These are phyloP conservation scores for Rubus parviflorus DNA, from an alignment of 306 rosid species.

Conservation along the genomic window DNA sequence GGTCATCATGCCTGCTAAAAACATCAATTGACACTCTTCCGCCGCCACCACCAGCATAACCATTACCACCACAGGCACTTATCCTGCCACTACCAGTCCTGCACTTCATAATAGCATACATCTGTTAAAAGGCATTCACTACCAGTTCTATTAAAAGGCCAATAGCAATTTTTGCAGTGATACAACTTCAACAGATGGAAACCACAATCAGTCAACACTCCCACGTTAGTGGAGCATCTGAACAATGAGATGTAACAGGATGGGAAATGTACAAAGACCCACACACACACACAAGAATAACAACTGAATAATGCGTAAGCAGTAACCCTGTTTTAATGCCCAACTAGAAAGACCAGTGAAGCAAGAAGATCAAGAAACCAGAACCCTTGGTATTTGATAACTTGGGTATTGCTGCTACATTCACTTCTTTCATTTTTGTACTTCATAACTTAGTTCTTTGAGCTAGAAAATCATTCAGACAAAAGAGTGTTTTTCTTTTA, in stretches of 20 bases:
- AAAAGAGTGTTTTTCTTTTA: neutral
- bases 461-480: neutral
- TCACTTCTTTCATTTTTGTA: neutral
- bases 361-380: neutral
- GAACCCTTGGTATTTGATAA: too few relatives aligned
- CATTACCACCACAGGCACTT: slow-evolving; percentile 68
- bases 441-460: neutral
- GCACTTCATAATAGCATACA: slow-evolving; percentile 32
- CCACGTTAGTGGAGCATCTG: neutral
- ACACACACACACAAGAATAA: neutral
- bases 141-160: neutral
- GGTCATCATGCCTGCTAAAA: slow-evolving; percentile 63
- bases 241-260: neutral
- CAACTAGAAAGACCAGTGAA: neutral
- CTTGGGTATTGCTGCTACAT: neutral
- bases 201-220: neutral
- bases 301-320: neutral
- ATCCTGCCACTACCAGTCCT: slow-evolving; percentile 61
- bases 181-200: neutral
- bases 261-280: neutral
- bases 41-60: slow-evolving; percentile 64
- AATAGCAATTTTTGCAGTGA: neutral
- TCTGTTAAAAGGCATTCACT: slow-evolving; percentile 5
- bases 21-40: slow-evolving; percentile 67
- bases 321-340: neutral